Conservation (phyloP, 768 basidiomycete genomes). For the Pisolithus tinctorius region DNA sequence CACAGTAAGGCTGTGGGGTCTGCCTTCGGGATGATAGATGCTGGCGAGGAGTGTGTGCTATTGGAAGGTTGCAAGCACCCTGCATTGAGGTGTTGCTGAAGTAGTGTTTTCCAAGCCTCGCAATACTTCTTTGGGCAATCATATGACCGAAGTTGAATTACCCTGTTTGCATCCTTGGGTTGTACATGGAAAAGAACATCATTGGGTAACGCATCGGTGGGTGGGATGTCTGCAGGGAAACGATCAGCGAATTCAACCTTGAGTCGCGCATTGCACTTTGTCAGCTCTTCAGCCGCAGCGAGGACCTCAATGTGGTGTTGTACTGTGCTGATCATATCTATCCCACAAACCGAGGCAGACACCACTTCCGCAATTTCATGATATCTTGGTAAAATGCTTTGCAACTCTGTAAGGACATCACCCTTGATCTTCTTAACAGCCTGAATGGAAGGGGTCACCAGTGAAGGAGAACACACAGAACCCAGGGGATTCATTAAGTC, state of each 20-base stretch:
- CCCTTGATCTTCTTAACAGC: not conserved
- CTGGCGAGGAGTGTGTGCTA: too few relatives aligned
- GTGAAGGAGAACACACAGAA: too few relatives aligned
- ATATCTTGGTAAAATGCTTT: not conserved
- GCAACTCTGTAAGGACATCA: not conserved
- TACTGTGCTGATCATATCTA: not conserved
- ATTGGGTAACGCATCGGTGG: slow-evolving; percentile 7
- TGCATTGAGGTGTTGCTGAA: slow-evolving; percentile 8
- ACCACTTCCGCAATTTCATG: not conserved
- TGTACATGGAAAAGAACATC: slow-evolving; percentile 11
- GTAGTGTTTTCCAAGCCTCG: slow-evolving; percentile 22
- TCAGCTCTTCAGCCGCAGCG: too few relatives aligned
- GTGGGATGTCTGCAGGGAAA: slow-evolving; percentile 7
- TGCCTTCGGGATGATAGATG: too few relatives aligned
- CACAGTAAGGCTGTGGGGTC: too few relatives aligned
- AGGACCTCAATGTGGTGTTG: not conserved
- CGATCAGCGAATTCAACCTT: too few relatives aligned
- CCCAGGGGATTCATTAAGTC: too few relatives aligned
- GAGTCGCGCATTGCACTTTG: too few relatives aligned
- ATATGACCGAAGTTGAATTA: not conserved
- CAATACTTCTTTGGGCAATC: slow-evolving; percentile 17
- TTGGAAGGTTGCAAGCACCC: too few relatives aligned
- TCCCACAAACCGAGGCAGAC: not conserved
- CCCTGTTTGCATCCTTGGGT: slow-evolving; percentile 8
- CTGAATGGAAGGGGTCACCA: too few relatives aligned